Evolutionary conservation across 257 asterid genomes (phyloP).

Genomic region (Echium plantagineum): DNA sequence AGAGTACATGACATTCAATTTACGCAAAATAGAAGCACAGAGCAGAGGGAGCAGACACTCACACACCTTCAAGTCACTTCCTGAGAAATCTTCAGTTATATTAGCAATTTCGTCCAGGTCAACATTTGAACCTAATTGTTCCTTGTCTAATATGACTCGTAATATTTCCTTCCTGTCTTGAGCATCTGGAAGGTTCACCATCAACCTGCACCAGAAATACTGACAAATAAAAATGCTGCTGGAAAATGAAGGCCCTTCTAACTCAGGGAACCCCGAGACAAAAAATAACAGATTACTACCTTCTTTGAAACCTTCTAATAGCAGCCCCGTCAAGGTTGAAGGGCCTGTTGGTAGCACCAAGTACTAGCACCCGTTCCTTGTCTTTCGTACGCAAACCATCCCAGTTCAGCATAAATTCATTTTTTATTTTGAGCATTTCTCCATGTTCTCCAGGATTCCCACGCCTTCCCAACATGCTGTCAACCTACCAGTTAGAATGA

Average conservation of each 20-base stretch:
- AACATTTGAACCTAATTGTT: slow-evolving; percentile 49
- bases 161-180: slow-evolving; percentile 60
- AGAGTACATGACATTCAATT: neutral
- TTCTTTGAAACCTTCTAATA: slow-evolving; percentile 85
- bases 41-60: neutral
- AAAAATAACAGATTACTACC: no score
- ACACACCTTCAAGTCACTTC: slow-evolving; percentile 91
- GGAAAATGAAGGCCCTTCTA: no score
- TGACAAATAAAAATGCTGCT: neutral
- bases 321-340: slow-evolving; percentile 96
- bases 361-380: slow-evolving; percentile 85
- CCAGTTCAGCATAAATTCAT: slow-evolving; percentile 91
- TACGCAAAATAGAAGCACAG: neutral
- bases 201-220: slow-evolving; percentile 39
- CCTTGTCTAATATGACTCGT: slow-evolving; percentile 59
- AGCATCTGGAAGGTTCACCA: slow-evolving; percentile 88
- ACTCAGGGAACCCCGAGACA: no score
- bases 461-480: slow-evolving; percentile 94
- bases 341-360: slow-evolving; percentile 91
- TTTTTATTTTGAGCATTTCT: slow-evolving; percentile 97
- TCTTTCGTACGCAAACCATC: slow-evolving; percentile 92
- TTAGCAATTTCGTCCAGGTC: slow-evolving; percentile 67
- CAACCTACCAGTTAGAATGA: slow-evolving; percentile 32
- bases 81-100: slow-evolving; percentile 89
- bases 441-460: slow-evolving; percentile 96